Evolutionary conservation across 1,284 basidiomycete genomes (phyloP).

Genomic region (Naganishia liquefaciens): DNA sequence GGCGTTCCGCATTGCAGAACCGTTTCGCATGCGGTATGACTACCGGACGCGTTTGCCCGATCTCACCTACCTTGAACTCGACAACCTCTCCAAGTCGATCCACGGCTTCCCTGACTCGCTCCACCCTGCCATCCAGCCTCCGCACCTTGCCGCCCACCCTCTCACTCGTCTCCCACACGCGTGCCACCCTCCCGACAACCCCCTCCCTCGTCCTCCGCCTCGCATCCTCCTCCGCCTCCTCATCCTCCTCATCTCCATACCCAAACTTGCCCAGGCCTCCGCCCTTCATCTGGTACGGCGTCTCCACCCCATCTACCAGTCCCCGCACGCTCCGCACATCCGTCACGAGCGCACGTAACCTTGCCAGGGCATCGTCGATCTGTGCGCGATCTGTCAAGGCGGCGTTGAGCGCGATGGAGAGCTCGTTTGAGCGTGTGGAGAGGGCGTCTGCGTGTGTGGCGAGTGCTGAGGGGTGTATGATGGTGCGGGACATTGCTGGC

Average conservation of each 20-base stretch:
- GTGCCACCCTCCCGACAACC: slow-evolving; percentile 48
- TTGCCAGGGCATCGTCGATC: slow-evolving; percentile 65
- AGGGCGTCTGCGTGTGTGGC: slow-evolving; percentile 49
- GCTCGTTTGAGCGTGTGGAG: slow-evolving; percentile 72
- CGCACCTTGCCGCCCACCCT: slow-evolving; percentile 86
- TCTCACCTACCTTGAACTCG: slow-evolving; percentile 73
- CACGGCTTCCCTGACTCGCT: slow-evolving; percentile 75
- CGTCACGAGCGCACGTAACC: slow-evolving; percentile 66
- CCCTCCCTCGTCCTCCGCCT: slow-evolving; percentile 32
- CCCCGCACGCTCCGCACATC: slow-evolving; percentile 64
- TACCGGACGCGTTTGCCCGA: not conserved
- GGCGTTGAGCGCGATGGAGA: slow-evolving; percentile 73
- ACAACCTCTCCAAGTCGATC: slow-evolving; percentile 83
- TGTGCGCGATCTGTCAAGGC: slow-evolving; percentile 70
- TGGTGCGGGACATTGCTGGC: not conserved
- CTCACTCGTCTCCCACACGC: slow-evolving; percentile 69
- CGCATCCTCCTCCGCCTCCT: not conserved
- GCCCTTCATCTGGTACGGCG: not conserved
- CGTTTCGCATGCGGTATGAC: not conserved
- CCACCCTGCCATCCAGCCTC: slow-evolving; percentile 85
- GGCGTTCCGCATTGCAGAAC: not conserved
- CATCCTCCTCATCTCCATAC: not conserved
- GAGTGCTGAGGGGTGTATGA: slow-evolving; percentile 15
- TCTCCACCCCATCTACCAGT: slow-evolving; percentile 59
- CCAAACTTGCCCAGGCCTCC: not conserved